Conservation (phyloP, 139 green algal genomes). For the Closterium sp. region DNA sequence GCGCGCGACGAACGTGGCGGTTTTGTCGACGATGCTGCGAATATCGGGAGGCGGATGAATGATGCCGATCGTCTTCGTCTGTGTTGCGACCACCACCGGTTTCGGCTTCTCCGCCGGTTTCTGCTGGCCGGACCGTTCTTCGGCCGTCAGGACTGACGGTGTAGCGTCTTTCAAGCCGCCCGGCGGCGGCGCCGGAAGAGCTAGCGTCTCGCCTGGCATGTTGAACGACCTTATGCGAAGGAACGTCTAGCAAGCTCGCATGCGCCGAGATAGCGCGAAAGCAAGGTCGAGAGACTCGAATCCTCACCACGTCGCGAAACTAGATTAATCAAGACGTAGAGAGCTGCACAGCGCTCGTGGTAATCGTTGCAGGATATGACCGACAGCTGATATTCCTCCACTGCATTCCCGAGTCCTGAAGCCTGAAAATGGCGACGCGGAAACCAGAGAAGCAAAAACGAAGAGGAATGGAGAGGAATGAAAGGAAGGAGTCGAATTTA, state of each 20-base stretch:
- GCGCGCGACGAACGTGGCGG: conserved; percentile 91
- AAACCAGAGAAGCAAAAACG: too few relatives aligned
- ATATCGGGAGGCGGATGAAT: conserved; percentile 95
- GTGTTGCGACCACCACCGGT: conserved; percentile 64
- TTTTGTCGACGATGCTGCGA: conserved; percentile 96
- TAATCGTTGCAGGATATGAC: too few relatives aligned
- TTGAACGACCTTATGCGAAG: not conserved
- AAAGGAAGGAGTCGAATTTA: not conserved
- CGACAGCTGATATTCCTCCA: not conserved
- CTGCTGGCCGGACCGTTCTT: not conserved
- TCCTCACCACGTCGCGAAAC: too few relatives aligned
- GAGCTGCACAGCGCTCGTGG: not conserved
- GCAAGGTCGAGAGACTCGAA: too few relatives aligned
- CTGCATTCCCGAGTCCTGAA: not conserved
- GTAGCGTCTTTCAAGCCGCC: conserved; percentile 24
- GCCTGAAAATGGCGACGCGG: not conserved
- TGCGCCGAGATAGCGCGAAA: too few relatives aligned
- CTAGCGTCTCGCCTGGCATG: conserved; percentile 7
- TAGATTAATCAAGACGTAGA: not conserved
- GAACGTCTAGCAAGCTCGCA: not conserved
- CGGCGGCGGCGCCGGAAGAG: conserved; percentile 16
- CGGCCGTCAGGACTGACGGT: not conserved
- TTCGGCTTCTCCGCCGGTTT: conserved; percentile 23
- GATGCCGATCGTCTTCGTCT: conserved; percentile 88
- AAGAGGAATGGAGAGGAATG: not conserved